Percentiles rank a stretch among this genome's conserved stretches.
phyloP scores from a whole-genome alignment of 176 grass and related monocot species.

The Oropetium thomaeum region DNA sequence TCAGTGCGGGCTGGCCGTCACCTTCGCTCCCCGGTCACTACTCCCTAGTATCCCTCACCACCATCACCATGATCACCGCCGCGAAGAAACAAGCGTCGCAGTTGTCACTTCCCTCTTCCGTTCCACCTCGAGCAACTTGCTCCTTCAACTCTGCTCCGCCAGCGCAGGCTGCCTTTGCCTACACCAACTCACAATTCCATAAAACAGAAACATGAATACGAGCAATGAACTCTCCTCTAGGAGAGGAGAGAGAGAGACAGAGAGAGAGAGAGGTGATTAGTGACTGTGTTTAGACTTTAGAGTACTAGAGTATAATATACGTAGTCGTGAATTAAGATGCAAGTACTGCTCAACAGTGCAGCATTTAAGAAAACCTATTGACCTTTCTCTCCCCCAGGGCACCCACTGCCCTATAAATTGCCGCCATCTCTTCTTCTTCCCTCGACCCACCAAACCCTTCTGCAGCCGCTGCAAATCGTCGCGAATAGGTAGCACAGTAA shows the following conservation, averaged over 20 bases:
- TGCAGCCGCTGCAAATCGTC: not conserved
- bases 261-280: not conserved
- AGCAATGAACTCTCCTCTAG: slow-evolving; percentile 12
- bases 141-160: not conserved
- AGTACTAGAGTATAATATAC: not conserved
- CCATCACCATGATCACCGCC: not conserved
- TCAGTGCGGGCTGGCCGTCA: not conserved
- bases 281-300: slow-evolving; percentile 5
- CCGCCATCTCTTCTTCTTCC: slow-evolving; percentile 23
- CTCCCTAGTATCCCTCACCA: not conserved
- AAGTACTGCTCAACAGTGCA: slow-evolving; percentile 27
- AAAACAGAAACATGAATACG: slow-evolving; percentile 42
- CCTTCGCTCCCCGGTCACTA: not conserved
- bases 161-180: not conserved
- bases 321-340: not conserved
- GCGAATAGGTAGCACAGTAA: not conserved
- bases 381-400: slow-evolving; percentile 17
- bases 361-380: slow-evolving; percentile 66
- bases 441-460: slow-evolving; percentile 6
- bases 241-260: not conserved
- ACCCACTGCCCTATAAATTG: slow-evolving; percentile 45
- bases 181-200: slow-evolving; percentile 15
- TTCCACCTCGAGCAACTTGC: not conserved
- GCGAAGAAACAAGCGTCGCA: not conserved
- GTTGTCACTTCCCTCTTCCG: not conserved